Conservation (phyloP, 2,329 filamentous ascomycete species). For the Sporothrix euskadiensis region DNA sequence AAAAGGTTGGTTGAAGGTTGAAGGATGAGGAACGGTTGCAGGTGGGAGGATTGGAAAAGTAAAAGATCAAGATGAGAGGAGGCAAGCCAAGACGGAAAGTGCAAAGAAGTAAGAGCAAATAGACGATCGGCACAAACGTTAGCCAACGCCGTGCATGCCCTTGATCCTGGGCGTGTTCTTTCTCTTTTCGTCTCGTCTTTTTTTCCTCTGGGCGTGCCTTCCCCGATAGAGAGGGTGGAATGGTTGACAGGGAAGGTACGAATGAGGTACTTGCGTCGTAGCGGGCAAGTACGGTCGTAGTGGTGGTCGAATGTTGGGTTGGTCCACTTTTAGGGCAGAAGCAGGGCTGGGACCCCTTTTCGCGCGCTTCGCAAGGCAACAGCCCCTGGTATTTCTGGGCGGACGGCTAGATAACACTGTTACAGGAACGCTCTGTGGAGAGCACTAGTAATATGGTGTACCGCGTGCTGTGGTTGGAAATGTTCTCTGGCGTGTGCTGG, state of each 20-base stretch:
- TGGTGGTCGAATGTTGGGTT: not conserved
- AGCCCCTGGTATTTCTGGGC: not conserved
- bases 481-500: not conserved
- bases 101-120: not conserved
- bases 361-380: not conserved
- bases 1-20: not conserved
- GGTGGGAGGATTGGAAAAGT: not conserved
- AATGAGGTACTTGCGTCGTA: not conserved
- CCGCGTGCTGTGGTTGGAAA: not conserved
- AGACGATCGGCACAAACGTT: constrained; percentile 1
- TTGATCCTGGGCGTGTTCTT: not conserved
- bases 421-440: not conserved
- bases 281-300: not conserved
- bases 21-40: not conserved
- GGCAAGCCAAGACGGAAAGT: not conserved
- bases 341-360: constrained; percentile 8
- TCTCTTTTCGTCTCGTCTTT: constrained; percentile 1
- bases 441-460: not conserved
- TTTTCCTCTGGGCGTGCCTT: not conserved
- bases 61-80: not conserved
- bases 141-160: not conserved
- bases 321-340: constrained; percentile 5
- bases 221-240: not conserved
- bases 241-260: constrained; percentile 13
- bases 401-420: not conserved